phyloP scores from a whole-genome alignment of 495 filamentous ascomycete species.

The Penicillium coprophilum region DNA sequence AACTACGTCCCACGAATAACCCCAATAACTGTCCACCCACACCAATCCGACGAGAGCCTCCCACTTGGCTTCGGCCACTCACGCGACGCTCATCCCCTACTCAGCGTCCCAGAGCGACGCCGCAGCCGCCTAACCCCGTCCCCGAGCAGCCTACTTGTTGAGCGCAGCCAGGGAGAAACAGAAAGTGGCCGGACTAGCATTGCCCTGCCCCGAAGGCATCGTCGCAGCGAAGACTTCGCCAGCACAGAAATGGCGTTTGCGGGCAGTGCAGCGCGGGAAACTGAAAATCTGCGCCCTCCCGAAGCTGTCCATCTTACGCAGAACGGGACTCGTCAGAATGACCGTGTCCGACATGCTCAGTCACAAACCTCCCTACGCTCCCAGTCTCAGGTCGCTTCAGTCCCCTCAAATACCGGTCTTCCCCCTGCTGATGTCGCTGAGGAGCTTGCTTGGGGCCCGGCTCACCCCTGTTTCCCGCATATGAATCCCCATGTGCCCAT shows the following conservation, averaged over 20 bases:
- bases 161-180: constrained; percentile 55
- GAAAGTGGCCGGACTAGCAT: constrained; percentile 65
- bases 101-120: constrained; percentile 66
- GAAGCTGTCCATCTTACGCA: constrained; percentile 34
- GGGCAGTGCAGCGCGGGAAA: constrained; percentile 31
- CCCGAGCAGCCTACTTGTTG: constrained; percentile 63
- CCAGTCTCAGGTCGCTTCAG: constrained; percentile 41
- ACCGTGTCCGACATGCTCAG: constrained; percentile 37
- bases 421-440: constrained; percentile 47
- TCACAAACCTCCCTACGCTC: constrained; percentile 44
- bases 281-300: constrained; percentile 34
- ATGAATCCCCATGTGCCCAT: constrained; percentile 87
- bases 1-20: constrained; percentile 51
- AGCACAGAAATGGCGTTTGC: constrained; percentile 46
- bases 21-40: constrained; percentile 35
- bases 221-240: constrained; percentile 35
- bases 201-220: constrained; percentile 60
- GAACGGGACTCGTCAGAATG: constrained; percentile 28
- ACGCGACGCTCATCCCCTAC: constrained; percentile 65
- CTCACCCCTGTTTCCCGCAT: constrained; percentile 90
- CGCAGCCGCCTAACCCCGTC: constrained; percentile 54
- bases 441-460: constrained; percentile 73
- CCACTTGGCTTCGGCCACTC: constrained; percentile 27
- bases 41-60: constrained; percentile 42
- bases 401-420: constrained; percentile 44